phyloP scores from a whole-genome alignment of 2,329 filamentous ascomycete species.

The Thelonectria olida region DNA sequence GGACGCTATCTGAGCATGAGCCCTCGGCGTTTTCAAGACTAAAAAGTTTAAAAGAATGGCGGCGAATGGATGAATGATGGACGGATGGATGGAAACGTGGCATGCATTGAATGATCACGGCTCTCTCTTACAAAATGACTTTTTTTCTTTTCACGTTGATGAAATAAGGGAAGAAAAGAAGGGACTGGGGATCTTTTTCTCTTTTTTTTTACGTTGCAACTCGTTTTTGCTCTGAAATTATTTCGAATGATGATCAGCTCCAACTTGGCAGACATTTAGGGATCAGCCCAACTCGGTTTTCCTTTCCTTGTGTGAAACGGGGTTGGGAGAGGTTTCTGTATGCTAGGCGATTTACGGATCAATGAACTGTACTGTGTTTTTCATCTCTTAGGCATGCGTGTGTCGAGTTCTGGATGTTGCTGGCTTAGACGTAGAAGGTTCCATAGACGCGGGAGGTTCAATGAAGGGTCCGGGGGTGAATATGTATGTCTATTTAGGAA shows the following conservation, averaged over 20 bases:
- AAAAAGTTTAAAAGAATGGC: slow-evolving; percentile 41
- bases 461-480: not conserved
- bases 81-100: slow-evolving; percentile 43
- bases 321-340: slow-evolving; percentile 32
- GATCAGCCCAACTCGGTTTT: slow-evolving; percentile 30
- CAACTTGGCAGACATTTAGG: slow-evolving; percentile 18
- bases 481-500: not conserved
- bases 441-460: not conserved
- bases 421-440: not conserved
- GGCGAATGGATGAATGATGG: slow-evolving; percentile 43
- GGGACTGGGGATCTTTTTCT: slow-evolving; percentile 26
- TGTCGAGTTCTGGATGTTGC: slow-evolving; percentile 18
- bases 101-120: slow-evolving; percentile 44
- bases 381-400: slow-evolving; percentile 20
- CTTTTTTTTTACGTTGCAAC: slow-evolving; percentile 22
- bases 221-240: slow-evolving; percentile 10
- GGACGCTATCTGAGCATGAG: slow-evolving; percentile 41
- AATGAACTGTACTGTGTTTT: slow-evolving; percentile 39
- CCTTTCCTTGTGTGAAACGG: slow-evolving; percentile 25
- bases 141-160: slow-evolving; percentile 29
- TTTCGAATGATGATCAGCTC: slow-evolving; percentile 15
- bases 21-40: slow-evolving; percentile 43
- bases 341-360: slow-evolving; percentile 40
- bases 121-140: slow-evolving; percentile 32
- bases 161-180: slow-evolving; percentile 25